A percentile compares a stretch with the other conserved stretches of the same genome.
phyloP scores from a whole-genome alignment of 805 yeast genomes.

The Maudiozyma turicensis region DNA sequence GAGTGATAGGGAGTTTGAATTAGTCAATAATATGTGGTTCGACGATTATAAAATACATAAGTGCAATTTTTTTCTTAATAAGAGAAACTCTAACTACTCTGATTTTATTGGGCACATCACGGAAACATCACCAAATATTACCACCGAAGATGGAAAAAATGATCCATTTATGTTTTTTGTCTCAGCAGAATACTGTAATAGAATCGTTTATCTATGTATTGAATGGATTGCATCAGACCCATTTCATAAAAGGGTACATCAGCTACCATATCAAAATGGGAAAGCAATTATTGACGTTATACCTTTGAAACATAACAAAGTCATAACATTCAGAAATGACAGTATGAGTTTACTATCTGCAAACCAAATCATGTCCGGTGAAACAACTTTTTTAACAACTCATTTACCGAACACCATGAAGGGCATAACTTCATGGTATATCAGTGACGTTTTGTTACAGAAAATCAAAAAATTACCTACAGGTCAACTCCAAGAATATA shows the following conservation, averaged over 20 bases:
- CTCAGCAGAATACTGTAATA: constrained; percentile 10
- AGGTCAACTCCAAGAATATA: constrained; percentile 4
- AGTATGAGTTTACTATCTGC: constrained; percentile 16
- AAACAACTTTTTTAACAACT: constrained; percentile 10
- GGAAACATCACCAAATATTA: neutral
- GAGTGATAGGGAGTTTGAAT: constrained; percentile 9
- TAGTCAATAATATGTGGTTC: constrained; percentile 16
- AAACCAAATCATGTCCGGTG: constrained; percentile 26
- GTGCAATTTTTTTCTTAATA: constrained; percentile 10
- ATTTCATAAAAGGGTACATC: constrained; percentile 19
- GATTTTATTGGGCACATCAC: neutral
- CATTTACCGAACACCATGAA: constrained; percentile 6
- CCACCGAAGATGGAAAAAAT: neutral
- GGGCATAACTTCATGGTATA: constrained; percentile 15
- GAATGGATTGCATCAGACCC: constrained; percentile 19
- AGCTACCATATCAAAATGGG: constrained; percentile 15
- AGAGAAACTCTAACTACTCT: neutral
- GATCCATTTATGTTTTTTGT: constrained; percentile 12
- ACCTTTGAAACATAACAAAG: constrained; percentile 13
- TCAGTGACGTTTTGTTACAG: constrained; percentile 13
- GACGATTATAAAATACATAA: constrained; percentile 11
- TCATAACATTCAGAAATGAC: constrained; percentile 9
- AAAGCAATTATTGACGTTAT: constrained; percentile 11
- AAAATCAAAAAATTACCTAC: constrained; percentile 8
- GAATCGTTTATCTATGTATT: constrained; percentile 18